Evolutionary conservation across 805 yeast genomes (phyloP).

Genomic region (Yamadazyma nakazawae): DNA sequence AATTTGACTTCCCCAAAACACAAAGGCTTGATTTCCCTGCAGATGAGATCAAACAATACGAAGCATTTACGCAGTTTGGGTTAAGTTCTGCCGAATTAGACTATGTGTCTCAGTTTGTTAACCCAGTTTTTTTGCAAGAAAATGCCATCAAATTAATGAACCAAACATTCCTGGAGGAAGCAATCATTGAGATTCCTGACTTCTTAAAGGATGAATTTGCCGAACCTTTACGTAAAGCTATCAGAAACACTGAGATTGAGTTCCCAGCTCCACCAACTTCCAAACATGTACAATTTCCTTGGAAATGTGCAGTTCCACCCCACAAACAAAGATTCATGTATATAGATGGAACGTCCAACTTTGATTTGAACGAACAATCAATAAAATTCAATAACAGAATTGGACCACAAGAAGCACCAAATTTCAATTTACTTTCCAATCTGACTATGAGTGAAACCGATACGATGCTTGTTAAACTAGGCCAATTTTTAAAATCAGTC

Average conservation of each 20-base stretch:
- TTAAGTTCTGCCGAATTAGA: slow-evolving; percentile 36
- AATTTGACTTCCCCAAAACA: slow-evolving; percentile 77
- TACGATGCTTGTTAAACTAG: slow-evolving; percentile 48
- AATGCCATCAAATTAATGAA: slow-evolving; percentile 44
- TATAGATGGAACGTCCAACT: slow-evolving; percentile 57
- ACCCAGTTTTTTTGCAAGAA: slow-evolving; percentile 43
- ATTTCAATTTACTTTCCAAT: slow-evolving; percentile 40
- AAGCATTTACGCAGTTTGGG: slow-evolving; percentile 19
- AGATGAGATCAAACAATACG: slow-evolving; percentile 33
- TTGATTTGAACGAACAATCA: slow-evolving; percentile 29
- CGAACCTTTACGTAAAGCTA: slow-evolving; percentile 20
- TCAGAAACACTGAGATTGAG: slow-evolving; percentile 61
- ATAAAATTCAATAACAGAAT: slow-evolving; percentile 29
- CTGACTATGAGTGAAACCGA: slow-evolving; percentile 23
- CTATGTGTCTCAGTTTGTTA: slow-evolving; percentile 54
- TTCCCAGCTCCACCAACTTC: slow-evolving; percentile 55
- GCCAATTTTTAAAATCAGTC: slow-evolving; percentile 54
- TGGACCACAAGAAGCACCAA: slow-evolving; percentile 53
- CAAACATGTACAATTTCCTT: slow-evolving; percentile 60
- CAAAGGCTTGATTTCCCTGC: slow-evolving; percentile 41
- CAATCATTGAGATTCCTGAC: slow-evolving; percentile 62
- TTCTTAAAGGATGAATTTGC: slow-evolving; percentile 55
- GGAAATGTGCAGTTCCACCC: slow-evolving; percentile 92
- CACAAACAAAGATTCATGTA: slow-evolving; percentile 88
- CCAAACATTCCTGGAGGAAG: slow-evolving; percentile 58